Evolutionary conservation across 345 rosid genomes (phyloP).

Genomic region (Capsella bursapastoris): DNA sequence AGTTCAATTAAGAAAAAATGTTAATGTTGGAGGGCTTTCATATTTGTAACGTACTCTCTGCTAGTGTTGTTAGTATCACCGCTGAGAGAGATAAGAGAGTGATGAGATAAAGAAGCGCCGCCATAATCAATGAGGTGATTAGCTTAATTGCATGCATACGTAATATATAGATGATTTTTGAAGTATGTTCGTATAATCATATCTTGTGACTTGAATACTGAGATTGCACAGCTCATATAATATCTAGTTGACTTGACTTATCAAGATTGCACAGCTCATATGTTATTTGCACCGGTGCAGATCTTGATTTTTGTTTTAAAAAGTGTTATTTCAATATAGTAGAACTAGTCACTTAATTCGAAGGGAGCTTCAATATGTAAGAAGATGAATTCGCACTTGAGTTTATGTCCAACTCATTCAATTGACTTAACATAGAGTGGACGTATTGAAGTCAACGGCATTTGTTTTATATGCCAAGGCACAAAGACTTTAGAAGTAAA

Average conservation of each 20-base stretch:
- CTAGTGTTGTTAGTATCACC: neutral
- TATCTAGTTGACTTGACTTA: slow-evolving; percentile 31
- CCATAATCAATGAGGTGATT: slow-evolving; percentile 30
- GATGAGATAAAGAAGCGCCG: slow-evolving; percentile 8
- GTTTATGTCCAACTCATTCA: neutral
- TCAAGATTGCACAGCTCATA: slow-evolving; percentile 18
- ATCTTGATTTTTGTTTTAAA: neutral
- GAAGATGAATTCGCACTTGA: no score
- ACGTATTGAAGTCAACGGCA: neutral
- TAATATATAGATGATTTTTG: slow-evolving; percentile 20
- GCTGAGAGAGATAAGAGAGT: slow-evolving; percentile 4
- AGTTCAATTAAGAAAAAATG: neutral
- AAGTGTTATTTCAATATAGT: no score
- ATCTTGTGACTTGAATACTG: neutral
- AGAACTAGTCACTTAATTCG: no score
- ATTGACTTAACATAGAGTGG: neutral
- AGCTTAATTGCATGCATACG: slow-evolving; percentile 24
- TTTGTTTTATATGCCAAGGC: neutral
- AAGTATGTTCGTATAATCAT: no score
- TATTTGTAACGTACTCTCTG: slow-evolving; percentile 8
- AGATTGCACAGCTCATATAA: neutral
- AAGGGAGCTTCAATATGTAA: no score
- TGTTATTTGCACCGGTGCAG: neutral
- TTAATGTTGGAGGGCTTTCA: neutral
- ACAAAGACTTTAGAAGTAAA: neutral